Base-by-base conservation (phyloP, 495 filamentous ascomycete genomes). In the Sphaerosporella brunnea region DNA sequence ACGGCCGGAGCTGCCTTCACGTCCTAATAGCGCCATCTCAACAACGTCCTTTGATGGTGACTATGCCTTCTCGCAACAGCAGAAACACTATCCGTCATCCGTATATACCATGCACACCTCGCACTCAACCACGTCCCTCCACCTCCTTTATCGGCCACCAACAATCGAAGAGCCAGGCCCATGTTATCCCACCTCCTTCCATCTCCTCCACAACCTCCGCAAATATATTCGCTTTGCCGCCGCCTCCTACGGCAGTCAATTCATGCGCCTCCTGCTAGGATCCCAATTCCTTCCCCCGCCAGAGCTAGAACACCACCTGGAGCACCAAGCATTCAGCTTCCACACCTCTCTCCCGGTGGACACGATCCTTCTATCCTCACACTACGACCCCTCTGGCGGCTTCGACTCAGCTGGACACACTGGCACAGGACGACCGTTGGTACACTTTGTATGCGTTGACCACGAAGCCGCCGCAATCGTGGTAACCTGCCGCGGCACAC, bases 181-280 rank as follows among this genome's bases (percentile, higher is more conserved):
- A 0, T 72, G 80, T 23, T 85, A 83, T 47, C 82, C 82, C 0
- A 58, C 69, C 13, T 66, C 70, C 38, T 36, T 19, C 26, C 79
- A 82, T 53, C 69, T 86, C 35, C 66, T 82, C 1, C 71, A 73
- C 32, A 86, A 85, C 54, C 74, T 85, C 13, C 68, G 77, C 15
- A 73, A 81, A 26, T 87, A 81, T 54, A 78, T 78, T 63, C 78
- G 80, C 0, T 86, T 84, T 59, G 74, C 82, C 0, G 82, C 80
- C 10, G 82, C 81, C 0, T 77, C 78, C 0, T 87, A 87, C 49
- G 82, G 82, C 0, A 70, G 78, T 2, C 74, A 68, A 49, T 83
- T 84, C 21, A 67, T 84, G 21, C 71, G 74, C 32, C 65, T 84
- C 13, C 73, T 84, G 69, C 73, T 83, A 40, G 66, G 70, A 36